These are phyloP conservation scores for Paragyromitra xinjiangensis DNA, from an alignment of 495 filamentous ascomycete genomes.

Conservation along the genomic window DNA sequence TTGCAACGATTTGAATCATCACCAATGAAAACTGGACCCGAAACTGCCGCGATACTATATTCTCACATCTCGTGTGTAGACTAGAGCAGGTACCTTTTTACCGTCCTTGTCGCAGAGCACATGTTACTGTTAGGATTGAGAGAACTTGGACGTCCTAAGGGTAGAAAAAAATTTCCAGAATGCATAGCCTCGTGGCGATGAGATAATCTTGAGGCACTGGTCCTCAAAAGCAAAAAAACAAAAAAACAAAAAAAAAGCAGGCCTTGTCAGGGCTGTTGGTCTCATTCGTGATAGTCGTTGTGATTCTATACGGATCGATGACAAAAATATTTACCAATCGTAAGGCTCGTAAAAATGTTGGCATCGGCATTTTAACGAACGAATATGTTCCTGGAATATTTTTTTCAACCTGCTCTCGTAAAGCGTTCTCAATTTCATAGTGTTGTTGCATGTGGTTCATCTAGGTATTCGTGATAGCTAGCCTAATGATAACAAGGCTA, in stretches of 20 bases:
- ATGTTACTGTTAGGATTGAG: background rate
- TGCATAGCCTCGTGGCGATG: conserved; percentile 15
- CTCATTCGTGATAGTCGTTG: conserved; percentile 30
- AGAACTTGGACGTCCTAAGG: background rate
- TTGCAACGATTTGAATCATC: background rate
- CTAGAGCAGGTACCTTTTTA: conserved; percentile 2
- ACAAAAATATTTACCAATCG: conserved; percentile 18
- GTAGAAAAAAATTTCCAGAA: conserved; percentile 7
- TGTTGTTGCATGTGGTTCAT: conserved; percentile 12
- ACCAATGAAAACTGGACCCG: conserved; percentile 24
- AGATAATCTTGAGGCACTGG: conserved; percentile 18
- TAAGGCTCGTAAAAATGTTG: background rate
- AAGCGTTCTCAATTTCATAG: conserved; percentile 19
- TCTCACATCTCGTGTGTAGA: conserved; percentile 14
- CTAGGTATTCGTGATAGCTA: conserved; percentile 7
- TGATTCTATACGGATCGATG: background rate
- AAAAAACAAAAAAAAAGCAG: background rate
- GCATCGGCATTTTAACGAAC: background rate
- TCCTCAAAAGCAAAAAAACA: background rate
- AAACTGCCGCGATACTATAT: conserved; percentile 18
- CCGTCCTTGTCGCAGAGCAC: background rate
- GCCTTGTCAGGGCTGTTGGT: conserved; percentile 7
- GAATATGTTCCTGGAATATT: conserved; percentile 9
- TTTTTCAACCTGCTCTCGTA: conserved; percentile 12
- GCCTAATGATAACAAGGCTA: conserved; percentile 16